Conservation (phyloP, 352 stramenopile genomes). For the Pythium scleroteichum region DNA sequence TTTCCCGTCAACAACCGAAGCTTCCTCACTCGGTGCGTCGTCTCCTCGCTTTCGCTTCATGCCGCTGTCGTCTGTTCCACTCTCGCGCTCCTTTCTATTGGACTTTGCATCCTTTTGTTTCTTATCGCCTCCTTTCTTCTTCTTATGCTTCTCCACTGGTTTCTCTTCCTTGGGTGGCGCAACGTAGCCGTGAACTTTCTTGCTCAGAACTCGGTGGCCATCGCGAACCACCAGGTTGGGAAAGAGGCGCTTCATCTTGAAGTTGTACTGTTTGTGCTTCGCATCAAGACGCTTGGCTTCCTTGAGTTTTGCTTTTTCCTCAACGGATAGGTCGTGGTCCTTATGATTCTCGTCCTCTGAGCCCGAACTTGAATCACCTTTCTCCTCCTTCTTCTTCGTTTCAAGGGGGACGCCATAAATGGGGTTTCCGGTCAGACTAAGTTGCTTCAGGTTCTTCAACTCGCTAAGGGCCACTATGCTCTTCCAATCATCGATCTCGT, state of each 20-base stretch:
- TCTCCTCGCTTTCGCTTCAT: constrained; percentile 23
- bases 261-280: constrained; percentile 89
- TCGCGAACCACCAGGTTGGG: constrained; percentile 79
- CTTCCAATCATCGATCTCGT: constrained; percentile 80
- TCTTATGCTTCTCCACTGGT: constrained; percentile 31
- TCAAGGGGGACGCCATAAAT: constrained; percentile 63
- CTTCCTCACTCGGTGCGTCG: constrained; percentile 12
- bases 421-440: constrained; percentile 81
- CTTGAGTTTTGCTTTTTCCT: constrained; percentile 57
- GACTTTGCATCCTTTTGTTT: constrained; percentile 26
- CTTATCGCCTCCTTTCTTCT: constrained; percentile 23
- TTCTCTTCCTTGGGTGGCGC: constrained; percentile 73
- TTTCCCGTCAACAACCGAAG: constrained; percentile 5
- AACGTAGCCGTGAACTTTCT: constrained; percentile 82
- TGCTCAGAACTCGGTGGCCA: constrained; percentile 72
- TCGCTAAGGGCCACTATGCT: constrained; percentile 61
- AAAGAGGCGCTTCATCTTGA: constrained; percentile 88
- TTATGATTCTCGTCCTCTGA: constrained; percentile 25
- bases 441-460: constrained; percentile 71
- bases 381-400: constrained; percentile 12
- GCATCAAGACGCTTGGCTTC: constrained; percentile 67
- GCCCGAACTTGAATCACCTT: constrained; percentile 4
- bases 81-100: neutral
- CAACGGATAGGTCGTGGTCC: constrained; percentile 37
- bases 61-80: neutral